Base-by-base conservation (phyloP, 768 basidiomycete species). In the Leccinum imitatum region DNA sequence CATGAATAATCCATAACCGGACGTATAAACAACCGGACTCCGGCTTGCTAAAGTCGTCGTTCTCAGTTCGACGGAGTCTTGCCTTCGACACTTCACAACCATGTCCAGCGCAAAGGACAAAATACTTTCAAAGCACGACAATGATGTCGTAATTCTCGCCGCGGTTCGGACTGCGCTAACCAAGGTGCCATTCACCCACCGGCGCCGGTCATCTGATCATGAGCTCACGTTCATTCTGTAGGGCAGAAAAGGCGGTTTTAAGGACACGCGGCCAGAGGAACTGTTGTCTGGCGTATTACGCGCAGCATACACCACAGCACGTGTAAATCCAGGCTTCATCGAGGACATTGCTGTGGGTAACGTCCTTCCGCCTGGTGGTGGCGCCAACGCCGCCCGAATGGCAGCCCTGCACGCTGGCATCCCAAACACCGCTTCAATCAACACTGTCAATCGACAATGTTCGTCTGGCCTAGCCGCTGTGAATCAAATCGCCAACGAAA, bases 151-250 rank as follows among this genome's bases (percentile, higher is more conserved):
- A 63, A 90, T 98, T 71, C 86, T 93, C 68, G 78, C 86, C 11
- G 95, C 95, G 21, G 84, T 93, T 52, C 87, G 97, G 63, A 93
- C 95, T 50, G 92, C 97, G 25, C 82, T 96, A 60, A 97, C 95
- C 31, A 96, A 95, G 83, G 93, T 91, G 35, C 56, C 9, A 48
- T 46, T 19, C 11, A 46, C 44, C 33, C 44, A 3, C 31, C 46
- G 19, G 51, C 47, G 30, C 41, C 58, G 35, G 30, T 31, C 33
- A 44, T 7, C 54, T 39, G 50, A 31, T 17, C 23, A n/a, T 35
- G 17, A 31, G 30, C 53, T 65, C 54, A 54, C 50, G 52, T 48
- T 30, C 52, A 60, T 58, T 15, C 52, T 65, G 19, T 63, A 92
- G 90, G 85, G 84, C 25, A 86, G 81, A 70, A 95, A 93, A 69